Conservation (phyloP, 768 basidiomycete genomes). For the Coprinopsis sp. region DNA sequence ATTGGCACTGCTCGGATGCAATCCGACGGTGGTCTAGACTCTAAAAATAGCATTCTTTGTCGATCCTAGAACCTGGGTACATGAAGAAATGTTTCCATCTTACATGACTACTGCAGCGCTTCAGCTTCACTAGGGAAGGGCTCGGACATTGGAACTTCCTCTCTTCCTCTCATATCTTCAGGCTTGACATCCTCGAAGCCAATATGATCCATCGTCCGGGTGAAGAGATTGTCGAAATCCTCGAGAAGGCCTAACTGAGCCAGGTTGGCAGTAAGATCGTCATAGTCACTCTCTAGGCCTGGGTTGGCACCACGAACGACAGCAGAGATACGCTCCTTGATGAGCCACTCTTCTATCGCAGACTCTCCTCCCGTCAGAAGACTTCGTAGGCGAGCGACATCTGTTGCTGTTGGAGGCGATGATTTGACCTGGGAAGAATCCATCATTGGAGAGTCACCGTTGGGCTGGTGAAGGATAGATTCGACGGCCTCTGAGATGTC, state of each 20-base stretch:
- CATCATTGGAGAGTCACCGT: slow-evolving; percentile 18
- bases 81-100: no score
- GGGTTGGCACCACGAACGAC: no score
- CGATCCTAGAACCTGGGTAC: no score
- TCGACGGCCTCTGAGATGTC: slow-evolving; percentile 38
- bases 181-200: slow-evolving; percentile 34
- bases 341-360: slow-evolving; percentile 67
- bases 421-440: slow-evolving; percentile 10
- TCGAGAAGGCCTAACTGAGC: slow-evolving; percentile 52
- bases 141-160: slow-evolving; percentile 6
- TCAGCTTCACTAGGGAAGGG: no score
- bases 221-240: slow-evolving; percentile 61
- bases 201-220: slow-evolving; percentile 55
- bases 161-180: neutral
- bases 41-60: no score
- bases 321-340: slow-evolving; percentile 16
- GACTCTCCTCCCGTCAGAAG: slow-evolving; percentile 57
- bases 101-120: no score
- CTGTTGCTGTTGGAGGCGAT: slow-evolving; percentile 60
- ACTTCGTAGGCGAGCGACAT: slow-evolving; percentile 65
- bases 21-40: no score
- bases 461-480: neutral
- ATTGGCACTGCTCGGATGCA: no score
- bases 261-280: slow-evolving; percentile 37
- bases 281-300: slow-evolving; percentile 22